Evolutionary conservation across 306 rosid genomes (phyloP), one percentile per base, ranked within the genome.

Genomic region (Ammopiptanthus mongolicus): DNA sequence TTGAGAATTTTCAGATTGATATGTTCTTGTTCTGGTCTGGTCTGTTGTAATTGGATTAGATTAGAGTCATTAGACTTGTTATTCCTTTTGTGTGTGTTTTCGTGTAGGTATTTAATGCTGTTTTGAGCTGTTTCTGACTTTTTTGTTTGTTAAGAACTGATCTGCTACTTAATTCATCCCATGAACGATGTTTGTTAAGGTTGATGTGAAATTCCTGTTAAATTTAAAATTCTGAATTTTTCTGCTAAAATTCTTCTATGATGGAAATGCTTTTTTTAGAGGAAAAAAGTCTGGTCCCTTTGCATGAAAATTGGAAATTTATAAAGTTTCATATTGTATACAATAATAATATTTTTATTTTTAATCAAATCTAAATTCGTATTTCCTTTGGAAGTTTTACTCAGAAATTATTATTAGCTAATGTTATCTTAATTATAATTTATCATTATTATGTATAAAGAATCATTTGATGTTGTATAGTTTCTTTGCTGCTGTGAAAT

Each of bases 71-170:
- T 61, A 48, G 75, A 76, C 55, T 82, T 69, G 47, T 41, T 79
- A 14, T 18, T 74, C 15, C 29, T 65, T 28, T 2, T 82, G 76
- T 10, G 47, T 31, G 28, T 0, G 28, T 23, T 31, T 8, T 37
- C 3, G 3, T 66, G 68, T 52, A 69, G 65, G 75, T 72, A 13
- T 80, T 10, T 69, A 56, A 55, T 67, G 61, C 14, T 55, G 52
- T 48, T 59, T 52, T 39, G 37, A 59, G 22, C 28, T 86, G 53
- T 57, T 78, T 73, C 50, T 17, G 48, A 17, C 36, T 10, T 78
- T 78, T 73, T 69, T 34, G 62, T 71, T 71, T 36, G 48, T 37
- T 78, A n/a, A 73, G 39, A 74, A 81, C 61, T 80, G 76, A 73
- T 83, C 73, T 69, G 76, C 6, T 70, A 25, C 36, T 71, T 39